Percentiles rank a stretch among this genome's conserved stretches.
Conservation (phyloP, 768 basidiomycete genomes). For the Psilocybe cyanescens region DNA sequence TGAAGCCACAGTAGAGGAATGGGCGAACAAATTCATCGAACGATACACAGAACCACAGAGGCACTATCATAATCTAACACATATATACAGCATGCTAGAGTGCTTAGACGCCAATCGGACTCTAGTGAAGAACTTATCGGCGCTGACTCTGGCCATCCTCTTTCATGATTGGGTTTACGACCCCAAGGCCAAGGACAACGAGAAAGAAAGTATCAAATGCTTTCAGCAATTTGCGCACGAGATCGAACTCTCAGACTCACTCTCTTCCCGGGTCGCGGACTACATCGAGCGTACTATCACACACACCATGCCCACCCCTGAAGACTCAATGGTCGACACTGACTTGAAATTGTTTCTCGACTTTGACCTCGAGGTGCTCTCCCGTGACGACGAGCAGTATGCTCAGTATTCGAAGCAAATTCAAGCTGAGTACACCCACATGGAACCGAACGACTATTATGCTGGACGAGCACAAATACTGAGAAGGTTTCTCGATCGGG, state of each 20-base stretch:
- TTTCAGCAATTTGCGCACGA: not conserved
- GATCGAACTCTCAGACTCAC: not conserved
- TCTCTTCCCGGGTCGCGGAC: slow-evolving; percentile 5
- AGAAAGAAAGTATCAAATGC: slow-evolving; percentile 8
- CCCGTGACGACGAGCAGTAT: slow-evolving; percentile 5
- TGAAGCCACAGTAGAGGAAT: not conserved
- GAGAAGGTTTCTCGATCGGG: slow-evolving; percentile 11
- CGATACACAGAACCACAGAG: slow-evolving; percentile 11
- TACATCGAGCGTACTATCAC: slow-evolving; percentile 15
- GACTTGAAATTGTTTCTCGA: slow-evolving; percentile 15
- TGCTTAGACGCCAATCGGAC: not conserved
- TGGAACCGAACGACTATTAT: slow-evolving; percentile 5
- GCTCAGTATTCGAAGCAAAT: slow-evolving; percentile 7
- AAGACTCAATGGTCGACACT: not conserved
- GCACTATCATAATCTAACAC: slow-evolving; percentile 7
- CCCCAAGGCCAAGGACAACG: slow-evolving; percentile 11
- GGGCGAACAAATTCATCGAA: slow-evolving; percentile 7
- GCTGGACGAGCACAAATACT: slow-evolving; percentile 12
- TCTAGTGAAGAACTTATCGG: slow-evolving; percentile 5
- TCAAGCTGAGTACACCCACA: slow-evolving; percentile 10
- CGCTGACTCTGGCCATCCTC: slow-evolving; percentile 10
- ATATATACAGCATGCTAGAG: slow-evolving; percentile 4
- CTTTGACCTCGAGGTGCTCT: slow-evolving; percentile 14
- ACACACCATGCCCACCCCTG: slow-evolving; percentile 6
- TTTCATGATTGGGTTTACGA: slow-evolving; percentile 19